Evolutionary conservation across 1,284 basidiomycete species (phyloP).

Genomic region (Ceratobasidium papillatum): DNA sequence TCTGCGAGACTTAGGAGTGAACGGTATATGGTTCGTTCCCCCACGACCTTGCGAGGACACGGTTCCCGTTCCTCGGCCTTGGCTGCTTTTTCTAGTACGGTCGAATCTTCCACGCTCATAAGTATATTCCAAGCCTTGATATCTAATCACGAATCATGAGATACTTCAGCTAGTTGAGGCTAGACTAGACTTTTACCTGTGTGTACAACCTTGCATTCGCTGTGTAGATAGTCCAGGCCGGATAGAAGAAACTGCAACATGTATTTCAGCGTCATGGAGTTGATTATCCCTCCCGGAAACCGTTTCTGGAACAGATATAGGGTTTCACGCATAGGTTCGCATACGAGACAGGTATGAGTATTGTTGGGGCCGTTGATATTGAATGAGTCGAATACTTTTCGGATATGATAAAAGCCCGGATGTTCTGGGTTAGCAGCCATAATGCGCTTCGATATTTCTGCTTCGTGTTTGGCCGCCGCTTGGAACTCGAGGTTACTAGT

Average conservation of each 20-base stretch:
- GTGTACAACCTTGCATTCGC: constrained; percentile 1
- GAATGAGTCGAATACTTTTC: neutral
- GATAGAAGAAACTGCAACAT: neutral
- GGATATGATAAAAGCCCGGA: neutral
- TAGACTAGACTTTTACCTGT: neutral
- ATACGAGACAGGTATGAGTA: neutral
- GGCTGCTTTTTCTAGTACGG: neutral
- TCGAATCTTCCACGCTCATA: neutral
- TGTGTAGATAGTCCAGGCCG: constrained; percentile 13
- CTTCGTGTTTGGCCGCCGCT: neutral
- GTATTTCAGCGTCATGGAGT: neutral
- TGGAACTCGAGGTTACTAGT: neutral
- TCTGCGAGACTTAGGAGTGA: neutral
- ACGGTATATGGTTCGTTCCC: neutral
- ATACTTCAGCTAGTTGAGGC: neutral
- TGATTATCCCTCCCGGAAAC: neutral
- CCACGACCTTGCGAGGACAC: neutral
- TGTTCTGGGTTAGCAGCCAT: neutral
- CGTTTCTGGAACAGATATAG: neutral
- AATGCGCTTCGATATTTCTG: neutral
- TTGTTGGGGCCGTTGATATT: neutral
- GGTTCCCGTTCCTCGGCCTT: neutral
- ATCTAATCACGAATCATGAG: neutral
- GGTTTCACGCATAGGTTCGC: constrained; percentile 3
- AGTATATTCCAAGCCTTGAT: neutral